Base-by-base conservation (phyloP, 352 stramenopile species). In the Phytophthora cryptogea region DNA sequence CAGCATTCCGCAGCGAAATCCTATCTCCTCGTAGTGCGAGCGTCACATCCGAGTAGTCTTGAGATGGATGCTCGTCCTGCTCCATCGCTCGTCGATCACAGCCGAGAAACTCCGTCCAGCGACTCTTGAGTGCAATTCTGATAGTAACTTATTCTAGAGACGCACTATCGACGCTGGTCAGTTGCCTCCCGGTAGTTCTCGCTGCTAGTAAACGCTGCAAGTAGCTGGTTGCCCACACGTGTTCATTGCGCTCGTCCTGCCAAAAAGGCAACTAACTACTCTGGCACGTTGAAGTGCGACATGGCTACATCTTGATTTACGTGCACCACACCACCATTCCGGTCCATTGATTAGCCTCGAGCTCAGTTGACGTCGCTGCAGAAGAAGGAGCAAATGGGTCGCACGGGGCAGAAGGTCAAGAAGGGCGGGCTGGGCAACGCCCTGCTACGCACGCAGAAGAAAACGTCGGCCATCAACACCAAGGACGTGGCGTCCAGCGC, bases 401-500 rank as follows among this genome's bases (percentile, higher is more conserved):
- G 84, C 39, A 90, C 79, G 17, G 83, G 86, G 16, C 68, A 75
- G 10, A 92, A 92, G 68, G 59, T 89, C 8, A 75, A 88, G 63
- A 92, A 89, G 56, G 76, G 80, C 40, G 78, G 70, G 10, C 74
- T 95, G 32, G 86, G 86, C 48, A 83, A 88, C 52, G 78, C 86
- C 54, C 71, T 95, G 40, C 56, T 93, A 50, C 78, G 78, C 47
- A 88, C 81, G 47, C 81, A 93, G 59, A 91, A 89, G 75, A 90
- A 86, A 54, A 75, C 56, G 30, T 94, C 84, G 36, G 65, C 64
- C 16, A 86, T 83, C 16, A 77, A 73, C 51, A 90, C 83, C 20
- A 76, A 64, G 46, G 86, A 95, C 58, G 76, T 95, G 43, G 64
- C 81, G 51, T 95, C 86, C 41, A 94, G 85, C 51, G 87, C 85